phyloP scores from a whole-genome alignment of 768 basidiomycete species.

The Termitomyces sp. region DNA sequence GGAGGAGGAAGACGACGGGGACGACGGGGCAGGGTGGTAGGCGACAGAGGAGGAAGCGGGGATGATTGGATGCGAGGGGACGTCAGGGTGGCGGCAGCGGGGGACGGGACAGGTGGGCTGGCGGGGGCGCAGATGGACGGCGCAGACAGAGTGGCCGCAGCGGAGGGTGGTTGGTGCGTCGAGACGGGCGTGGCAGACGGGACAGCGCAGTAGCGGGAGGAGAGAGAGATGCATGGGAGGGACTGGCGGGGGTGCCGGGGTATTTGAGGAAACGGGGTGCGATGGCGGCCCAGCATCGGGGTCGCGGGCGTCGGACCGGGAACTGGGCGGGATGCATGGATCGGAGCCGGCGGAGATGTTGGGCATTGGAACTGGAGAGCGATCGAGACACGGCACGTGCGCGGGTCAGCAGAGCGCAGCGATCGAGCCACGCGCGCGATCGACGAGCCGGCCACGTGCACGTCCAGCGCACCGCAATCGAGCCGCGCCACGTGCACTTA shows the following conservation, averaged over 20 bases:
- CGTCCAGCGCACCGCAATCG: too few relatives aligned
- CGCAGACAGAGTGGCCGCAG: slow-evolving; percentile 84
- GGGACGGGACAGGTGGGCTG: slow-evolving; percentile 23
- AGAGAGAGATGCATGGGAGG: slow-evolving; percentile 11
- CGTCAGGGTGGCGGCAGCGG: slow-evolving; percentile 21
- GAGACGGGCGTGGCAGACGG: slow-evolving; percentile 52
- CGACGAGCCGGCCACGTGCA: not conserved
- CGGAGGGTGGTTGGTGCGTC: slow-evolving; percentile 60
- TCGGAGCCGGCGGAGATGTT: not conserved
- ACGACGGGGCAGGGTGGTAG: slow-evolving; percentile 23
- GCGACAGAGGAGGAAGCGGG: slow-evolving; percentile 30
- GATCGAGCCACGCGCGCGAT: not conserved
- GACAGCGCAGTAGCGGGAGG: slow-evolving; percentile 31
- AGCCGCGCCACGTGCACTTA: too few relatives aligned
- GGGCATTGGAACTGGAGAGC: not conserved
- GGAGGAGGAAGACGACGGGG: slow-evolving; percentile 16
- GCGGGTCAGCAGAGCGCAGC: too few relatives aligned
- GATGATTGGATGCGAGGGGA: slow-evolving; percentile 29
- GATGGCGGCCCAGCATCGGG: slow-evolving; percentile 11
- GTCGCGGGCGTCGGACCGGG: not conserved
- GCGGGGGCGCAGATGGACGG: slow-evolving; percentile 33
- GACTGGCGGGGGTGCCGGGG: not conserved
- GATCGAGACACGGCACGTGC: not conserved
- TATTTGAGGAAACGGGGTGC: slow-evolving; percentile 1
- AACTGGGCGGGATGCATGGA: not conserved